Conservation (phyloP, 2,329 filamentous ascomycete species). For the Trichophyton equinum region DNA sequence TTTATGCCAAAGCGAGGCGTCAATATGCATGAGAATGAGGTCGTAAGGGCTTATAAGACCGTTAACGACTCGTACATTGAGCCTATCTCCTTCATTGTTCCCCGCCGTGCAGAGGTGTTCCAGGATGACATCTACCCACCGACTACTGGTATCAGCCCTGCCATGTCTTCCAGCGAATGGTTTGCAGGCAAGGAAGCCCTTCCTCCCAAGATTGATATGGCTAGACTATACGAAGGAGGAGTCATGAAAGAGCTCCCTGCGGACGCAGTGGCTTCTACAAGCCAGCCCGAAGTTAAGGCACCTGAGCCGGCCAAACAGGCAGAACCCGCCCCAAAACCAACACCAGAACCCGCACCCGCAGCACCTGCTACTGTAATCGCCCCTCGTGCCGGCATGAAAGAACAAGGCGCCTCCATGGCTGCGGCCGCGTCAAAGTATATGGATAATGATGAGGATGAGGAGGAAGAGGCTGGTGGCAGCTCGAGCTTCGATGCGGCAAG, state of each 20-base stretch:
- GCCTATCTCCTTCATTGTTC: slow-evolving; percentile 94
- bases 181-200: slow-evolving; percentile 69
- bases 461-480: slow-evolving; percentile 47
- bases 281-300: slow-evolving; percentile 18
- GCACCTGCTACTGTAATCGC: slow-evolving; percentile 12
- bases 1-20: slow-evolving; percentile 92
- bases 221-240: slow-evolving; percentile 77
- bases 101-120: slow-evolving; percentile 83
- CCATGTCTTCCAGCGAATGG: slow-evolving; percentile 71
- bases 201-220: slow-evolving; percentile 85
- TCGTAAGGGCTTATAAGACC: slow-evolving; percentile 93
- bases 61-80: slow-evolving; percentile 91
- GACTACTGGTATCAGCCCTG: slow-evolving; percentile 65
- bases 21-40: slow-evolving; percentile 92
- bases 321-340: slow-evolving; percentile 28
- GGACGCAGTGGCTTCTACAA: slow-evolving; percentile 36
- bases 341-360: slow-evolving; percentile 28
- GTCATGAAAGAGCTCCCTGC: slow-evolving; percentile 64
- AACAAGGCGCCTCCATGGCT: slow-evolving; percentile 78
- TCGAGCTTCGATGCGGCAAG: slow-evolving; percentile 82
- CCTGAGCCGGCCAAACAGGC: slow-evolving; percentile 28
- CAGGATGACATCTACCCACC: slow-evolving; percentile 96
- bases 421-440: slow-evolving; percentile 77
- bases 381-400: slow-evolving; percentile 45
- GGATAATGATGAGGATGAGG: slow-evolving; percentile 49